A percentile compares a stretch with the other conserved stretches of the same genome.
Conservation (phyloP, 345 rosid species). For the Pelargonium nanum region DNA sequence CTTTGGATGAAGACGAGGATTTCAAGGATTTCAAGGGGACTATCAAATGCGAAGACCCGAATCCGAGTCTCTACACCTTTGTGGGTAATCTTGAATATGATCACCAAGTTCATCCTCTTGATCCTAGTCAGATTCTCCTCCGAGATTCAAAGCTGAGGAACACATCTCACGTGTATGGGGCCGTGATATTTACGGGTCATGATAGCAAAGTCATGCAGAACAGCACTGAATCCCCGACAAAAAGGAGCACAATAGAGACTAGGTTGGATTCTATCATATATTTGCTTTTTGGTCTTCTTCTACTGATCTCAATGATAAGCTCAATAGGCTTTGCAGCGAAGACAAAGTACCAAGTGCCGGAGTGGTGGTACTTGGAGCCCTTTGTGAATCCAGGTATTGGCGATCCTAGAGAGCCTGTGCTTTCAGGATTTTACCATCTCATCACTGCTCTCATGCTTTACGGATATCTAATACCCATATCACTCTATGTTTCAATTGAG, state of each 20-base stretch:
- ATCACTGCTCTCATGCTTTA: neutral
- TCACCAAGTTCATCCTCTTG: slow-evolving; percentile 54
- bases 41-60: slow-evolving; percentile 87
- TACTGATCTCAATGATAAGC: slow-evolving; percentile 67
- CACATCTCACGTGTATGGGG: slow-evolving; percentile 77
- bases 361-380: neutral
- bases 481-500: neutral
- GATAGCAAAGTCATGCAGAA: slow-evolving; percentile 99
- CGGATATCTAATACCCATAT: neutral
- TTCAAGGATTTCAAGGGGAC: slow-evolving; percentile 57
- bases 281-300: slow-evolving; percentile 62
- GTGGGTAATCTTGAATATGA: slow-evolving; percentile 72
- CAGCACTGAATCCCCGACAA: slow-evolving; percentile 81
- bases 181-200: slow-evolving; percentile 77
- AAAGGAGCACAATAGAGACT: slow-evolving; percentile 81
- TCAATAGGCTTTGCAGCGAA: neutral
- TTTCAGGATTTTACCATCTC: neutral
- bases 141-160: slow-evolving; percentile 98
- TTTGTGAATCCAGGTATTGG: neutral
- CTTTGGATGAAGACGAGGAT: slow-evolving; percentile 51
- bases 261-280: slow-evolving; percentile 92
- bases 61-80: slow-evolving; percentile 85
- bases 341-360: neutral
- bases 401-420: neutral
- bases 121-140: slow-evolving; percentile 86